These are phyloP conservation scores for Metarhizium anisopliae DNA, from an alignment of 2,329 filamentous ascomycete species.

Conservation along the genomic window DNA sequence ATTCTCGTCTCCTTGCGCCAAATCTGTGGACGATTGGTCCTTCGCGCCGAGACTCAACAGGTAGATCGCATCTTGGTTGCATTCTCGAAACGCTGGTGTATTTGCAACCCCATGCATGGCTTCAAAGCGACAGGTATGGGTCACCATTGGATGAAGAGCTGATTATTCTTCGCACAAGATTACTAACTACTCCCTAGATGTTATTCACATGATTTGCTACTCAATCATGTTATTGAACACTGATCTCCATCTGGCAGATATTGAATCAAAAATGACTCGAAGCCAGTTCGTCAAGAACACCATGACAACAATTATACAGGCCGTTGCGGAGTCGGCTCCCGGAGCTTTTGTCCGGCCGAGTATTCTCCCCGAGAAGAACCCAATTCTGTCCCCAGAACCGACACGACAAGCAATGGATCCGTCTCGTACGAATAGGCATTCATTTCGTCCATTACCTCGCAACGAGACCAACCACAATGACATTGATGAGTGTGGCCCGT, in stretches of 20 bases:
- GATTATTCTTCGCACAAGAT: not conserved
- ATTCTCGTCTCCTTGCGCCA: constrained; percentile 70
- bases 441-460: constrained; percentile 41
- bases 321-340: constrained; percentile 63
- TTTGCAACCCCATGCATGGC: constrained; percentile 85
- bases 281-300: constrained; percentile 95
- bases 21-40: constrained; percentile 70
- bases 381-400: constrained; percentile 22
- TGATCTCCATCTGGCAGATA: constrained; percentile 89
- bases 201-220: constrained; percentile 96
- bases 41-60: constrained; percentile 92
- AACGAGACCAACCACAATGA: constrained; percentile 32
- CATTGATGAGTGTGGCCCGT: constrained; percentile 56
- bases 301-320: constrained; percentile 75
- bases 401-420: constrained; percentile 26
- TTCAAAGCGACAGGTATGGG: constrained; percentile 76
- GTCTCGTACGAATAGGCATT: constrained; percentile 32
- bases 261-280: constrained; percentile 92
- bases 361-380: constrained; percentile 38
- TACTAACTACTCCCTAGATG: constrained; percentile 39
- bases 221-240: constrained; percentile 93
- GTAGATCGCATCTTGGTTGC: constrained; percentile 89
- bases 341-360: constrained; percentile 54
- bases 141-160: not conserved
- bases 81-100: constrained; percentile 84